Base-by-base conservation (phyloP, 2,329 filamentous ascomycete genomes). In the Ophiostoma pallidulum region DNA sequence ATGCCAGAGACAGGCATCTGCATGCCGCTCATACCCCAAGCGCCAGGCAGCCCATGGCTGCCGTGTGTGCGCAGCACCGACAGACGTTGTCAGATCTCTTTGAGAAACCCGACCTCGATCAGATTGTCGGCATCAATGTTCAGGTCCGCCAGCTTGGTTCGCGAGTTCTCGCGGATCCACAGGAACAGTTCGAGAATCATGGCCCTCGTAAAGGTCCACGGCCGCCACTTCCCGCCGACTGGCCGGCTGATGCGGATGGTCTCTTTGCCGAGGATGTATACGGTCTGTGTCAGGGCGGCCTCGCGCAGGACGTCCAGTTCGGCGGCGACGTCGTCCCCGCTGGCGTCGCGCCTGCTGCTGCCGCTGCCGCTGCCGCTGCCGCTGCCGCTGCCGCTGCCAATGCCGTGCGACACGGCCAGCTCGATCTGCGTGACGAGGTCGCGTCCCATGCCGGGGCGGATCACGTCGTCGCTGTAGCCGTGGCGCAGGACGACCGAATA, bases 381-480 rank as follows among this genome's bases (percentile, higher is more conserved):
- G 36, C 5, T 28, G 24, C 24, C 10, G 24, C 10, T 28, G 10
- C 10, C 10, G 24, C 24, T 28, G 24, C 24, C 24, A 10, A 28
- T 28, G 24, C 24, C 24, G 24, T 28, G 24, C 24, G 24, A 28
- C 24, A 81, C 62, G 49, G 69, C 42, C 10, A 29, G 20, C 32
- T 84, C 66, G 50, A 84, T 73, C 47, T 81, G 72, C 45, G 74
- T 74, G 26, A 86, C 72, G 2, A 82, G 59, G 1, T 69, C 64
- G 0, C 72, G 43, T 8, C 54, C 80, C 7, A 88, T 69, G 49
- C 84, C 75, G 0, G 75, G 76, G 0, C 75, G 81, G 39, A 88
- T 71, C 24, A 86, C 74, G 52, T 83, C 75, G 55, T 89, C 84
- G 62, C 77, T 83, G 61, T 84, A 89, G 1, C 84, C 84, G 57